Evolutionary conservation across 139 green algal species (phyloP).

Genomic region (Ettlia oleoabundans): DNA sequence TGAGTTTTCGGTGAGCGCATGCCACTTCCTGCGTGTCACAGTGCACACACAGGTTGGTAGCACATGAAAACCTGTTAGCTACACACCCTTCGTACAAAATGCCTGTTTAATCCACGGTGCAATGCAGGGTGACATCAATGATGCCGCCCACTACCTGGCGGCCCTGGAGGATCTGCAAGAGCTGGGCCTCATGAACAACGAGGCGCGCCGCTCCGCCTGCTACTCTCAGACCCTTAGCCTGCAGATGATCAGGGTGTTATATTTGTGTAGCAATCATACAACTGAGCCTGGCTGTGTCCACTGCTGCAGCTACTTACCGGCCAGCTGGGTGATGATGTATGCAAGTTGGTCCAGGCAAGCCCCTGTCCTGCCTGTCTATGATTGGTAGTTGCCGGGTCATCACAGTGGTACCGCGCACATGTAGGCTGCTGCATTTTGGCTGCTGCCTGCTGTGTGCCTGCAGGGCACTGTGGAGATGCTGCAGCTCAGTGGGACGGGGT

Average conservation of each 20-base stretch:
- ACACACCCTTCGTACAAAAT: neutral
- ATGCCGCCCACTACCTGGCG: neutral
- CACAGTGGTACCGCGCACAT: neutral
- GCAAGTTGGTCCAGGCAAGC: neutral
- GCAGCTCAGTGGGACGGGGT: neutral
- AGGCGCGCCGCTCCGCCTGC: neutral
- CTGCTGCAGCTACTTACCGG: neutral
- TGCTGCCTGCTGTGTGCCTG: neutral
- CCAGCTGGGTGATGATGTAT: neutral
- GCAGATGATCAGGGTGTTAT: no score
- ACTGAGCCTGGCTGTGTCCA: no score
- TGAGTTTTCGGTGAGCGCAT: neutral
- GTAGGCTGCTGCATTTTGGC: neutral
- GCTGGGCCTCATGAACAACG: neutral
- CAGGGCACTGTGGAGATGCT: constrained; percentile 3
- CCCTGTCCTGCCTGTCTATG: neutral
- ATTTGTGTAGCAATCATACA: no score
- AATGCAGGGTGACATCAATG: neutral
- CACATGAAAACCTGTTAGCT: neutral
- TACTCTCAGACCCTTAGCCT: no score
- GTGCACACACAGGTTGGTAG: no score
- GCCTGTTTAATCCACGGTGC: no score
- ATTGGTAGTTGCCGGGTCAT: neutral
- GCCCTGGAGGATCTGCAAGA: neutral
- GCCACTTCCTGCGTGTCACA: neutral